Percentiles rank a stretch among this genome's conserved stretches.
phyloP scores from a whole-genome alignment of 75 land plant genomes.

The Cupressus sempervirens region DNA sequence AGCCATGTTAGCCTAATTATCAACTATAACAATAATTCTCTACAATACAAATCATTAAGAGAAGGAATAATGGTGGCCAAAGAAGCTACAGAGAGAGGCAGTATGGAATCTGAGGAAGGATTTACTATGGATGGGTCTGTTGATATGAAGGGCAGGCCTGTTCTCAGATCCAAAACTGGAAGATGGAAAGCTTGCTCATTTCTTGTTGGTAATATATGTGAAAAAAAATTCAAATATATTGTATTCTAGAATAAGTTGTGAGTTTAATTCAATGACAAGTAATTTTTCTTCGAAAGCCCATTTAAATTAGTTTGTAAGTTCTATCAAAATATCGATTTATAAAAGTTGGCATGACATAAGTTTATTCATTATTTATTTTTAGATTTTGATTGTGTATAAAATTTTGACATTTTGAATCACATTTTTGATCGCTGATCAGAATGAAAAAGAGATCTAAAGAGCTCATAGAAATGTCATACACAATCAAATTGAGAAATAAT shows the following conservation, averaged over 20 bases:
- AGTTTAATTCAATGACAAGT: neutral
- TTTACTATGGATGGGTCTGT: conserved; percentile 66
- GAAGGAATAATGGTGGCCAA: neutral
- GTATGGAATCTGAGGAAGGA: conserved; percentile 6
- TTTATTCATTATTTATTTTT: no score
- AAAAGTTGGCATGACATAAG: no score
- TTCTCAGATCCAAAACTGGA: conserved; percentile 47
- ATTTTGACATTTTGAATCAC: no score
- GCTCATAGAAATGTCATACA: no score
- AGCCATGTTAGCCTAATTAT: no score
- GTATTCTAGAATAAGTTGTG: neutral
- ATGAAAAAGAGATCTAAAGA: no score
- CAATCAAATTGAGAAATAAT: no score
- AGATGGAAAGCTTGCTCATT: conserved; percentile 71
- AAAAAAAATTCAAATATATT: neutral
- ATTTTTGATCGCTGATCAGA: no score
- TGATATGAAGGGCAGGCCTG: conserved; percentile 15
- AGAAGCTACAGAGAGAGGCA: neutral
- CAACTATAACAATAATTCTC: neutral
- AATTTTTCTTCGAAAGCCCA: no score
- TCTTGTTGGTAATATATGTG: conserved; percentile 43
- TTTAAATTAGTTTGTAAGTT: no score
- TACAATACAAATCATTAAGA: neutral
- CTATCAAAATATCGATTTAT: no score
- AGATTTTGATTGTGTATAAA: no score